phyloP scores from a whole-genome alignment of 495 filamentous ascomycete genomes.

The Daldinia bambusicola region DNA sequence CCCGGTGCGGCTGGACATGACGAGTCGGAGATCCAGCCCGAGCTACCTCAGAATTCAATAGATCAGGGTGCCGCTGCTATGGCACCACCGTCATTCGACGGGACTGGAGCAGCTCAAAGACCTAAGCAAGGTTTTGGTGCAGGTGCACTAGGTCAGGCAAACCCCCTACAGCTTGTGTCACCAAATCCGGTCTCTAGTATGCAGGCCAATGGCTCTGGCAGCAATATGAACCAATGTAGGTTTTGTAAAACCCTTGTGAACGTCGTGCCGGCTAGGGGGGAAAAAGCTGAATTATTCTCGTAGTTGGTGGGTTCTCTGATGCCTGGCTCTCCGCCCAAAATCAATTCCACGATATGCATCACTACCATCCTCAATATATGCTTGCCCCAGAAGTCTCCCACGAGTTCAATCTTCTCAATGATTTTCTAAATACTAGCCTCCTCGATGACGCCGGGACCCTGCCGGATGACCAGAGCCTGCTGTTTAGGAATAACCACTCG shows the following conservation, averaged over 20 bases:
- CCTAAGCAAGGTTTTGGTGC: constrained; percentile 56
- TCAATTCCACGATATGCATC: constrained; percentile 93
- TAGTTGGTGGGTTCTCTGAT: constrained; percentile 63
- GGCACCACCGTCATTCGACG: constrained; percentile 56
- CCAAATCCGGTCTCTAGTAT: constrained; percentile 63
- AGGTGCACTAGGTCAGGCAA: constrained; percentile 54
- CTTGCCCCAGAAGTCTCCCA: constrained; percentile 93
- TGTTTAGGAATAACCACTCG: constrained; percentile 50
- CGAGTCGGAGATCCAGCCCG: constrained; percentile 52
- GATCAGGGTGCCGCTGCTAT: constrained; percentile 54
- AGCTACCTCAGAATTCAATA: constrained; percentile 55
- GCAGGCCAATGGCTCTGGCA: constrained; percentile 63
- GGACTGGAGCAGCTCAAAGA: constrained; percentile 51
- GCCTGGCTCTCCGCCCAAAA: constrained; percentile 71
- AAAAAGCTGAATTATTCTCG: constrained; percentile 53
- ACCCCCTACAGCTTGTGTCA: constrained; percentile 66
- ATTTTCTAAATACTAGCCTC: constrained; percentile 90
- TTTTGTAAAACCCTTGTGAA: constrained; percentile 51
- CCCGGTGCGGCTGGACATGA: constrained; percentile 61
- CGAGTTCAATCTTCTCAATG: constrained; percentile 95
- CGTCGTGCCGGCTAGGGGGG: constrained; percentile 43
- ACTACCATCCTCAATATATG: constrained; percentile 93
- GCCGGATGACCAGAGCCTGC: constrained; percentile 64
- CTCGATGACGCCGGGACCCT: constrained; percentile 79
- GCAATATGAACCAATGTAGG: constrained; percentile 81